Percentiles rank a stretch among this genome's conserved stretches.
Conservation (phyloP, 1,284 basidiomycete species). For the Phellopilus nigrolimitatus region DNA sequence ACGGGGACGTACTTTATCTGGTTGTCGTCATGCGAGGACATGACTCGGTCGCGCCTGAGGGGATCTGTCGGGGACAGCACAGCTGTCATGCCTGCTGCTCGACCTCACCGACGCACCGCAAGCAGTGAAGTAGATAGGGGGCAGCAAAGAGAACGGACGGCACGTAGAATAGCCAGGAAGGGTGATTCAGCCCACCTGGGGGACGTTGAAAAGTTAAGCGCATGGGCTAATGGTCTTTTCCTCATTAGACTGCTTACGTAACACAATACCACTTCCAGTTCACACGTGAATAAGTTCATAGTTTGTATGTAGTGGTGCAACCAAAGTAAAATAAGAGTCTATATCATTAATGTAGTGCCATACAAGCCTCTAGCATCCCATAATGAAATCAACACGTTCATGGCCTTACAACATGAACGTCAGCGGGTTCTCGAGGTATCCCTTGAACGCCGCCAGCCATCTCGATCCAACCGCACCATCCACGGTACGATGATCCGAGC, state of each 20-base stretch:
- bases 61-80: slow-evolving; percentile 56
- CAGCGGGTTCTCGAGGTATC: slow-evolving; percentile 94
- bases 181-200: slow-evolving; percentile 3
- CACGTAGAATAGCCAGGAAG: not conserved
- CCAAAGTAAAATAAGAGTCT: slow-evolving; percentile 7
- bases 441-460: slow-evolving; percentile 94
- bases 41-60: slow-evolving; percentile 51
- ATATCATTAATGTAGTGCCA: slow-evolving; percentile 16
- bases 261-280: not conserved
- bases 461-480: slow-evolving; percentile 89
- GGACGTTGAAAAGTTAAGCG: too few species aligned
- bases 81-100: slow-evolving; percentile 47
- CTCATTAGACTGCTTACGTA: slow-evolving; percentile 3
- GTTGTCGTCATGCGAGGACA: slow-evolving; percentile 57
- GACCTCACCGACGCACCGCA: not conserved
- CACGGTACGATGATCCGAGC: slow-evolving; percentile 92
- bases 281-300: not conserved
- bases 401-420: slow-evolving; percentile 78
- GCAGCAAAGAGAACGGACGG: not conserved
- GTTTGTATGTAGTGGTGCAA: too few species aligned
- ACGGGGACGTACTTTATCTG: slow-evolving; percentile 45
- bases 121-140: not conserved
- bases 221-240: not conserved
- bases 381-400: not conserved
- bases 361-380: slow-evolving; percentile 8